Evolutionary conservation across 2,329 filamentous ascomycete genomes (phyloP).

Genomic region (Cladosporium sp.): DNA sequence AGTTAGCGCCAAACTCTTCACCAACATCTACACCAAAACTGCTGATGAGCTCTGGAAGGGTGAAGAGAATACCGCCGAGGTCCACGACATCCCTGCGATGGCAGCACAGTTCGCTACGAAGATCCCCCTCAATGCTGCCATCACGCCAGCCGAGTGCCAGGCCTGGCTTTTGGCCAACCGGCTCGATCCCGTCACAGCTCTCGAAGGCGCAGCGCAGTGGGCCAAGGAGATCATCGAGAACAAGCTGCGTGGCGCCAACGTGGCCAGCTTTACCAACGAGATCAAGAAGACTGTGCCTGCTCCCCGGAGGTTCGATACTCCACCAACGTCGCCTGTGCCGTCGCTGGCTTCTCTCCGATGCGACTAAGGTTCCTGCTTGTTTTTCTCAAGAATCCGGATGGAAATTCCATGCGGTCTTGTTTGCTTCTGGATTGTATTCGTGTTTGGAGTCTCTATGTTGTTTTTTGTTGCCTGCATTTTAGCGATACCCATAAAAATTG

Average conservation of each 20-base stretch:
- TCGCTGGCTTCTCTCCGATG: neutral
- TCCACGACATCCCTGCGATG: slow-evolving; percentile 1
- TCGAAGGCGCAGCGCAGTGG: slow-evolving; percentile 46
- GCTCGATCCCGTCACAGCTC: slow-evolving; percentile 45
- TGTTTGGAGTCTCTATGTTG: neutral
- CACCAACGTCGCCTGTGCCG: neutral
- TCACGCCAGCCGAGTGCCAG: slow-evolving; percentile 54
- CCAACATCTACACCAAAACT: slow-evolving; percentile 31
- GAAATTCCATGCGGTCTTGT: neutral
- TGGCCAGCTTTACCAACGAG: slow-evolving; percentile 6
- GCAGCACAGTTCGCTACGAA: neutral
- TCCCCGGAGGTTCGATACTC: neutral
- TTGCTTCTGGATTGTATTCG: neutral
- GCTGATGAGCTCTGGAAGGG: neutral
- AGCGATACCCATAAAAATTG: neutral
- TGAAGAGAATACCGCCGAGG: neutral
- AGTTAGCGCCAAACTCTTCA: slow-evolving; percentile 43
- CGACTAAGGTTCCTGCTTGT: neutral
- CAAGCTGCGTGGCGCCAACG: slow-evolving; percentile 8
- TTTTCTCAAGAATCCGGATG: neutral
- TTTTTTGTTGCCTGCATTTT: neutral
- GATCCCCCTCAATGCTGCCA: slow-evolving; percentile 25
- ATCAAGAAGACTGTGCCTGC: neutral
- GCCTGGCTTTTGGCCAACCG: slow-evolving; percentile 51
- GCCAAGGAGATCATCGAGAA: slow-evolving; percentile 33